Base-by-base conservation (phyloP, 768 basidiomycete species). In the Auriscalpium orientale region DNA sequence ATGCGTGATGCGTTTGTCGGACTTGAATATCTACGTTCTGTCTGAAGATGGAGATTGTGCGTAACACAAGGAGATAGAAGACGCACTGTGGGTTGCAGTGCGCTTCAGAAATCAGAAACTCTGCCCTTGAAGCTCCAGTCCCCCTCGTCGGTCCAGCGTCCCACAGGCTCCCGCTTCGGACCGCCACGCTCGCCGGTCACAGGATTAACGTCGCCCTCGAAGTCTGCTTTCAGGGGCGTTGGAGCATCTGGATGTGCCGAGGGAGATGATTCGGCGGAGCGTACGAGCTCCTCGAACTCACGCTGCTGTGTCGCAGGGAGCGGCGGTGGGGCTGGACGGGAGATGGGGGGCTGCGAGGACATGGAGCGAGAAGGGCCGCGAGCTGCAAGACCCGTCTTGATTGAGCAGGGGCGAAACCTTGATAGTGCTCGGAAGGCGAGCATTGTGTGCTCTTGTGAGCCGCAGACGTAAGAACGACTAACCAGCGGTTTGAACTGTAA, bases 41-140 rank as follows among this genome's bases (percentile, higher is more conserved):
- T 28, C 28, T 28, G 28, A 28, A 4, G 4, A 28, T 28, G 28
- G 28, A 28, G 28, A 28, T 28, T 7, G 4, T 3, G 2, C 1
- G 28, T 28, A 28, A 28, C 28, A 28, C 28, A 28, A 28, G 28
- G 28, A 28, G 28, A 28, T 28, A 28, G 28, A 28, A 28, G 28
- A 28, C 28, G 28, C 28, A 28, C 28, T 28, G 28, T 28, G 28
- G 28, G 28, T 28, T 7, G 28, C 28, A 28, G 28, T 28, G 28
- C 28, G 28, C 28, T 43, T 67, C 69, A 93, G 70, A 93, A 93
- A 73, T 93, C 91, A 18, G 89, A 89, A 28, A 91, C 91, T 21
- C 90, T 77, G 11, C 92, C 92, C 64, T 89, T 91, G 73, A 86
- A 90, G 62, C 90, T 94, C 92, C 92, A 95, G 65, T 94, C 92